Base-by-base conservation (phyloP, 305 asterid genomes). In the Plantago coronopus region DNA sequence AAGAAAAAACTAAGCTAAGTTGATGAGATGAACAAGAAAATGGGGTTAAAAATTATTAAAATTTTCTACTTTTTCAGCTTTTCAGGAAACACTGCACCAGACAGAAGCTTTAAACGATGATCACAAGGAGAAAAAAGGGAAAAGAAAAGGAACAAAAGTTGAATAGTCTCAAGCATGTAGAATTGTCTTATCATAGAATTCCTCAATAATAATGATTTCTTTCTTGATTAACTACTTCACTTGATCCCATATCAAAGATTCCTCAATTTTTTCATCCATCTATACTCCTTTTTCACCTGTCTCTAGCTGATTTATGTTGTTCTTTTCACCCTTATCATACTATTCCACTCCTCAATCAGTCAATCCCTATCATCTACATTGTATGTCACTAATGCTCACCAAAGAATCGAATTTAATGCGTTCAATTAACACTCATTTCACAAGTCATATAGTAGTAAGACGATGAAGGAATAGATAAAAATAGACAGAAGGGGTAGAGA, bases 171-270 rank as follows among this genome's bases (percentile, higher is more conserved):
- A 37, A 67, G 65, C 45, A 21, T 48, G 38, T 57, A 57, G 38
- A 50, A 22, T 73, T 65, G 81, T 78, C 82, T 78, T 71, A 76
- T 76, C 87, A 76, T 78, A 76, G 74, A 74, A 74, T 78, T 75
- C 83, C 48, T 67, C 57, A 69, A 75, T 77, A 69, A 75, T 75
- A 81, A 79, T 81, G 54, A 76, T 71, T 70, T 58, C 22, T 72
- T 67, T 55, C 19, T 11, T 68, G 69, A 64, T 75, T 59, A 73
- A 72, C 67, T 9, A 48, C 66, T 60, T 72, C 54, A 49, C 54
- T 54, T 62, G 74, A 73, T 77, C 76, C 70, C 61, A 54, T 65
- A 53, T 57, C 62, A 66, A 68, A 53, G 58, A 53, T 53, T 53
- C 42, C 40, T 53, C 9, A 11, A 34, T 34, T 34, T 34, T 12